phyloP scores from a whole-genome alignment of 2,329 filamentous ascomycete genomes.

The Exophiala viscosa region DNA sequence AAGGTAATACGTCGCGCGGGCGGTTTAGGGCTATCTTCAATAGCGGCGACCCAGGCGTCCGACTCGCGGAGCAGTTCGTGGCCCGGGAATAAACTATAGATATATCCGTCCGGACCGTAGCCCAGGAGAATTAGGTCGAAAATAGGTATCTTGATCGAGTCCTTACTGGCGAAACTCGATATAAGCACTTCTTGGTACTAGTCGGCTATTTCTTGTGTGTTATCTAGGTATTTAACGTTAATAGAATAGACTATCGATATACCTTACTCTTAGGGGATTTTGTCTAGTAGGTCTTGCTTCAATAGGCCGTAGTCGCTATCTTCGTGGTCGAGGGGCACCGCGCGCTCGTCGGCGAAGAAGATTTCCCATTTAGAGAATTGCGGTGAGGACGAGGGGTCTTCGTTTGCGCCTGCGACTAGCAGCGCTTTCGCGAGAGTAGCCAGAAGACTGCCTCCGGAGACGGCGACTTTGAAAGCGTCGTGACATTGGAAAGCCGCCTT shows the following conservation, averaged over 20 bases:
- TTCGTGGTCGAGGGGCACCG: slow-evolving; percentile 82
- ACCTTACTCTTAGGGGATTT: slow-evolving; percentile 67
- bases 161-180: slow-evolving; percentile 78
- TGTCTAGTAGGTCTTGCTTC: slow-evolving; percentile 82
- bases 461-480: slow-evolving; percentile 79
- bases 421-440: slow-evolving; percentile 82
- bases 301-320: slow-evolving; percentile 93
- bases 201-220: slow-evolving; percentile 89
- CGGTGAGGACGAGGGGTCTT: slow-evolving; percentile 27
- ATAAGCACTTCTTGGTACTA: slow-evolving; percentile 88
- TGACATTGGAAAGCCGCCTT: slow-evolving; percentile 76
- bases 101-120: slow-evolving; percentile 93
- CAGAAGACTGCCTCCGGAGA: slow-evolving; percentile 93
- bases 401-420: slow-evolving; percentile 45
- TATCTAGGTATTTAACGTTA: slow-evolving; percentile 62
- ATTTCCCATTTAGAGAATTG: slow-evolving; percentile 91
- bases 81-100: slow-evolving; percentile 90
- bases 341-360: slow-evolving; percentile 97
- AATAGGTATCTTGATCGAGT: slow-evolving; percentile 89
- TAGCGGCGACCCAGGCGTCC: slow-evolving; percentile 86
- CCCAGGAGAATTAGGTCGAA: slow-evolving; percentile 93
- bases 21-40: slow-evolving; percentile 92
- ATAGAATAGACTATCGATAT: slow-evolving; percentile 75
- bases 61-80: slow-evolving; percentile 82
- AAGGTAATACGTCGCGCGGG: slow-evolving; percentile 87